phyloP scores from a whole-genome alignment of 148 eudicot species.

The Rhododendron ovatum region DNA sequence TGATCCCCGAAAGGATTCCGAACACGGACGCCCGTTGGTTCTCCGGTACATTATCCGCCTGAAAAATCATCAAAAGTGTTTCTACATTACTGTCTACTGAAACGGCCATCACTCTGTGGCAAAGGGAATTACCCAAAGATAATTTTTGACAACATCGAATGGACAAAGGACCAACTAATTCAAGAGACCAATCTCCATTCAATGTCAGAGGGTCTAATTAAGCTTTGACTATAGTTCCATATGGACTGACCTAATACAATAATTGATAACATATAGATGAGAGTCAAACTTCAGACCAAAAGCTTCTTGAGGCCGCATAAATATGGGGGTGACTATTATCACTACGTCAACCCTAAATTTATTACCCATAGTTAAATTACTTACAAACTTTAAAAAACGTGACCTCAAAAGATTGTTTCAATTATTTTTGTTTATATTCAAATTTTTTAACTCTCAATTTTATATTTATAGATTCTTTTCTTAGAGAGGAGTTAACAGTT shows the following conservation, averaged over 20 bases:
- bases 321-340: neutral
- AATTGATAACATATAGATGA: neutral
- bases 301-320: neutral
- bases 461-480: no score
- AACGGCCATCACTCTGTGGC: neutral
- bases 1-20: conserved; percentile 48
- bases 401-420: neutral
- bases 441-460: no score
- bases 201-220: no score
- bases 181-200: neutral
- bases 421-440: no score
- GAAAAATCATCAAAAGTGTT: neutral
- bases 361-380: no score
- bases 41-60: conserved; percentile 48
- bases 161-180: neutral
- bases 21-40: conserved; percentile 36
- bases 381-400: no score
- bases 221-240: neutral
- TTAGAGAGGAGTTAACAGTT: no score
- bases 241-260: no score
- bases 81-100: neutral
- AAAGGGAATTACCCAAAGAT: neutral
- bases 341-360: neutral
- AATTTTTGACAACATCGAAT: no score
- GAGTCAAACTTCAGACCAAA: neutral